A percentile compares a stretch with the other conserved stretches of the same genome.
These are phyloP conservation scores for Xylaria sp. DNA, from an alignment of 2,329 filamentous ascomycete species.

Conservation along the genomic window DNA sequence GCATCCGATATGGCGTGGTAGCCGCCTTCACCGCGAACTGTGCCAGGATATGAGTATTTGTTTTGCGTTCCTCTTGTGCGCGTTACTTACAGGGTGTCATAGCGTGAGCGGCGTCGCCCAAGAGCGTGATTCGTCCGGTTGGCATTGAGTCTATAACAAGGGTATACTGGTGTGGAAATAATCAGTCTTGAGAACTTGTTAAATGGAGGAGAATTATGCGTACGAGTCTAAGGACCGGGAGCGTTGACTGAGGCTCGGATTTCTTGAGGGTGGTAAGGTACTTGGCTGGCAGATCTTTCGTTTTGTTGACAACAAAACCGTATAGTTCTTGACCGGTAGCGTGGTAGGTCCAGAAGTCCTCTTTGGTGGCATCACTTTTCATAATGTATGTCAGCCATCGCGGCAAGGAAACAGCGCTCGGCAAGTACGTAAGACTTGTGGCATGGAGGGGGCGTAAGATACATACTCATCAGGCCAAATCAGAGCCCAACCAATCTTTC, in stretches of 20 bases:
- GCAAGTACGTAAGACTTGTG: not conserved
- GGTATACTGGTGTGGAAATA: slow-evolving; percentile 18
- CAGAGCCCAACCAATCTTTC: slow-evolving; percentile 31
- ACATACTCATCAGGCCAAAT: slow-evolving; percentile 34
- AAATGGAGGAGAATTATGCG: not conserved
- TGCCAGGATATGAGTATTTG: not conserved
- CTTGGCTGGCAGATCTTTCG: slow-evolving; percentile 28
- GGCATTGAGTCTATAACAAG: slow-evolving; percentile 32
- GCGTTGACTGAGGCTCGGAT: slow-evolving; percentile 9
- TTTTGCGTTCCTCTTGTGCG: not conserved
- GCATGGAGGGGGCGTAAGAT: not conserved
- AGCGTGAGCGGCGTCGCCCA: slow-evolving; percentile 36
- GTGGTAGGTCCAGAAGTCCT: slow-evolving; percentile 77
- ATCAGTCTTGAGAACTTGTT: not conserved
- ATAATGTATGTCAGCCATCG: not conserved
- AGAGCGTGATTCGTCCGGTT: slow-evolving; percentile 32
- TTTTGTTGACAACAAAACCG: slow-evolving; percentile 44
- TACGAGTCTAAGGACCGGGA: slow-evolving; percentile 14
- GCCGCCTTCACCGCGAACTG: slow-evolving; percentile 33
- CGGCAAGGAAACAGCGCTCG: not conserved
- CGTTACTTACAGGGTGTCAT: slow-evolving; percentile 33
- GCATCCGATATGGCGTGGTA: slow-evolving; percentile 57
- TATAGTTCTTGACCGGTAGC: slow-evolving; percentile 58
- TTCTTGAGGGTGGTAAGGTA: slow-evolving; percentile 29
- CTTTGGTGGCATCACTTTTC: slow-evolving; percentile 43